Conservation (phyloP, 768 basidiomycete species). For the Leccinum boreale region DNA sequence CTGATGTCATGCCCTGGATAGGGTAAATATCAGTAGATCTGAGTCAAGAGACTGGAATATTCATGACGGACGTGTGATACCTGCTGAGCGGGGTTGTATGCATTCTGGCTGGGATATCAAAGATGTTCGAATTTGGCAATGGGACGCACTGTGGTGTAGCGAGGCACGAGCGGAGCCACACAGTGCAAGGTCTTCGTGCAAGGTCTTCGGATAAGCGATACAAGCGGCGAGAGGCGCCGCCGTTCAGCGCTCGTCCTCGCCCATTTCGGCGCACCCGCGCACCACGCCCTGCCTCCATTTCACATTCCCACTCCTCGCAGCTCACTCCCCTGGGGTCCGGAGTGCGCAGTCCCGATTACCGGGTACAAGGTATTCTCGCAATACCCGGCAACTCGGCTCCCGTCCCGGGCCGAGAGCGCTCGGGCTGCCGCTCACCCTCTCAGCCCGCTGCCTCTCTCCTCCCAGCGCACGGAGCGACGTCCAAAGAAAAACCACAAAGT, state of each 20-base stretch:
- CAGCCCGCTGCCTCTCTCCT: not conserved
- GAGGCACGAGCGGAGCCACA: too few relatives aligned
- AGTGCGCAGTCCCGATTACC: not conserved
- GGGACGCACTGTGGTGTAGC: too few relatives aligned
- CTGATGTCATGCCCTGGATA: constrained; percentile 4
- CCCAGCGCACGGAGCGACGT: not conserved
- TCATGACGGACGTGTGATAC: constrained; percentile 1
- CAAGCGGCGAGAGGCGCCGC: not conserved
- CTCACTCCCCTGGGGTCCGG: not conserved
- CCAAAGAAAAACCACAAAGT: not conserved
- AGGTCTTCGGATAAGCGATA: not conserved
- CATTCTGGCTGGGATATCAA: not conserved
- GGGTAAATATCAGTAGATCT: not conserved
- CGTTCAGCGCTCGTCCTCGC: too few relatives aligned
- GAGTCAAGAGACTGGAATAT: not conserved
- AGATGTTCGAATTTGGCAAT: too few relatives aligned
- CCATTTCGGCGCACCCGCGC: too few relatives aligned
- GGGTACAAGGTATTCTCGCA: not conserved
- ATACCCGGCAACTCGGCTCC: too few relatives aligned
- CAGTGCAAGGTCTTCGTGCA: too few relatives aligned
- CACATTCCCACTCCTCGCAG: too few relatives aligned
- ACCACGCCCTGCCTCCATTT: not conserved
- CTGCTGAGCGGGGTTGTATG: constrained; percentile 9
- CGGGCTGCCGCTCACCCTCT: too few relatives aligned
- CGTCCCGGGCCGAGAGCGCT: too few relatives aligned